Percentiles rank a stretch among this genome's conserved stretches.
Evolutionary conservation across 2,329 filamentous ascomycete species (phyloP).

Genomic region (Aspergillus japonicus): DNA sequence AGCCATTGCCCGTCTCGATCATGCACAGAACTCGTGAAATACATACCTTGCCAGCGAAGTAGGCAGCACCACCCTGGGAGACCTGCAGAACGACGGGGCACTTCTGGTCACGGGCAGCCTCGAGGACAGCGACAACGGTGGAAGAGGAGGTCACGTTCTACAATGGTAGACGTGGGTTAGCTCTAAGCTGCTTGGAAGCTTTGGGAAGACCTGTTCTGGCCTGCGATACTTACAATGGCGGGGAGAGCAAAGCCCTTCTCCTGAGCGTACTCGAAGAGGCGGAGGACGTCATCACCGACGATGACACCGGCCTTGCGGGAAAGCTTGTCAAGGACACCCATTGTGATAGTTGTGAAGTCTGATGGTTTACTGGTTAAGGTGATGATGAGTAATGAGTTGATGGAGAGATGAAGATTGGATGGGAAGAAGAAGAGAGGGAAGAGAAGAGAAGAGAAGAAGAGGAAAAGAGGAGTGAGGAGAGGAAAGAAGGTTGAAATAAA

Average conservation of each 20-base stretch:
- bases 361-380: conserved; percentile 4
- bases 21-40: background rate
- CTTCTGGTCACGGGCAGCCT: conserved; percentile 91
- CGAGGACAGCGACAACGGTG: conserved; percentile 79
- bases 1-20: background rate
- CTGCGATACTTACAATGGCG: conserved; percentile 60
- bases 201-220: background rate
- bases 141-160: conserved; percentile 92
- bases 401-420: conserved; percentile 1
- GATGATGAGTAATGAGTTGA: conserved; percentile 7
- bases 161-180: background rate
- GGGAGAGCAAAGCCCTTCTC: conserved; percentile 86
- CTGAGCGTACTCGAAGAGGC: conserved; percentile 86
- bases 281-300: conserved; percentile 64
- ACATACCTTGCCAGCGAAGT: conserved; percentile 79
- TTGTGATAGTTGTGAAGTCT: conserved; percentile 26
- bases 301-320: conserved; percentile 66
- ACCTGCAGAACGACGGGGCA: conserved; percentile 90
- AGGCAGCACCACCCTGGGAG: conserved; percentile 90
- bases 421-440: conserved; percentile 11
- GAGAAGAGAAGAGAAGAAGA: conserved; percentile 8
- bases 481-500: conserved; percentile 13
- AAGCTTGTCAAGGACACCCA: conserved; percentile 55
- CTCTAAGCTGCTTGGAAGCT: background rate
- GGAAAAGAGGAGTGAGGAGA: background rate